Evolutionary conservation across 2,329 filamentous ascomycete species (phyloP).

Genomic region (Trichophyton equinum): DNA sequence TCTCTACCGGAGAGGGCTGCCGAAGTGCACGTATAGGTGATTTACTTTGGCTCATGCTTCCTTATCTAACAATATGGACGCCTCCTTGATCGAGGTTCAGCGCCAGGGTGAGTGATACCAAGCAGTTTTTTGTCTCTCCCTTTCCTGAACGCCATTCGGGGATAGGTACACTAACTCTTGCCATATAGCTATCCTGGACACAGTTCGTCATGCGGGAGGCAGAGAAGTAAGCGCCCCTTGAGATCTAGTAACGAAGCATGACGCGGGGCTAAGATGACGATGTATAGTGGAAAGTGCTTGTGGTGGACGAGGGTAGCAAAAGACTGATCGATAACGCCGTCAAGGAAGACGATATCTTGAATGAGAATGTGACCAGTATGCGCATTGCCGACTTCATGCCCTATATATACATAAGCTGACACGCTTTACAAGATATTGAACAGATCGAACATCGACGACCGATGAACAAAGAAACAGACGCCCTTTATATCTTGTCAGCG

Average conservation of each 20-base stretch:
- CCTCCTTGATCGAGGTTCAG: constrained; percentile 76
- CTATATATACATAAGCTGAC: neutral
- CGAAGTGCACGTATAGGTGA: constrained; percentile 3
- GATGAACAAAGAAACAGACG: constrained; percentile 80
- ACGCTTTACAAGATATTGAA: constrained; percentile 61
- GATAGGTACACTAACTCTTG: neutral
- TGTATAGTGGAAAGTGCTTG: constrained; percentile 84
- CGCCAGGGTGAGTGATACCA: constrained; percentile 50
- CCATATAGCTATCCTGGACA: constrained; percentile 53
- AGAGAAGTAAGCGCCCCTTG: constrained; percentile 52
- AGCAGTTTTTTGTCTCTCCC: neutral
- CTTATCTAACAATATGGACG: constrained; percentile 50
- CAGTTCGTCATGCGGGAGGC: constrained; percentile 64
- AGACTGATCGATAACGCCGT: constrained; percentile 82
- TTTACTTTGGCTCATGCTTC: constrained; percentile 8
- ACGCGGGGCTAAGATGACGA: constrained; percentile 4
- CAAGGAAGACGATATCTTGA: constrained; percentile 93
- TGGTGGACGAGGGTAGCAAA: constrained; percentile 72
- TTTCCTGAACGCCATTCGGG: neutral
- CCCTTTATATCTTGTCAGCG: constrained; percentile 81
- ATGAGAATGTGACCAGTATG: constrained; percentile 85
- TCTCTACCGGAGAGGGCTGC: neutral
- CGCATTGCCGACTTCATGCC: neutral
- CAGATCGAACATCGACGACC: constrained; percentile 77
- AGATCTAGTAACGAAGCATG: neutral